phyloP scores from a whole-genome alignment of 2,329 filamentous ascomycete species.

The Neospermospora avenae region DNA sequence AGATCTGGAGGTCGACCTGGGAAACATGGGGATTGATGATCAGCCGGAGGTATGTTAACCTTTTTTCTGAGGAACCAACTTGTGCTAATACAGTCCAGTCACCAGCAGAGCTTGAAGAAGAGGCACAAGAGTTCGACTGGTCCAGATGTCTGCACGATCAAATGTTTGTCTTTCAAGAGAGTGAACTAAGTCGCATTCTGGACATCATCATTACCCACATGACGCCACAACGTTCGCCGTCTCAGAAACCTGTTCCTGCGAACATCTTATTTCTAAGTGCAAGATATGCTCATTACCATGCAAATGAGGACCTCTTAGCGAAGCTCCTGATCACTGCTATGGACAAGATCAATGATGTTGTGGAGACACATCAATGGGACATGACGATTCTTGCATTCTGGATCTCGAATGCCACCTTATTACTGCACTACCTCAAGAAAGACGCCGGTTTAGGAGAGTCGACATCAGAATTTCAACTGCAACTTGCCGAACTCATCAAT shows the following conservation, averaged over 20 bases:
- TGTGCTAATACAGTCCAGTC: slow-evolving; percentile 44
- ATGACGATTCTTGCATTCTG: slow-evolving; percentile 99
- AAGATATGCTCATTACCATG: slow-evolving; percentile 94
- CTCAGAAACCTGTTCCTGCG: slow-evolving; percentile 96
- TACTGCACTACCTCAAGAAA: slow-evolving; percentile 97
- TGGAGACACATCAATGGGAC: slow-evolving; percentile 96
- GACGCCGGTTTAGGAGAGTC: slow-evolving; percentile 76
- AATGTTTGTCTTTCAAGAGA: slow-evolving; percentile 99
- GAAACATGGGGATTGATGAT: slow-evolving; percentile 93
- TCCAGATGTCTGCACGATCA: slow-evolving; percentile 91
- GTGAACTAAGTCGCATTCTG: slow-evolving; percentile 84
- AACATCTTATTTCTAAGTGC: slow-evolving; percentile 97
- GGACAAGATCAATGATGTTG: slow-evolving; percentile 94
- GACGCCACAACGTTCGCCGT: slow-evolving; percentile 90
- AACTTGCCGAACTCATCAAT: slow-evolving; percentile 91
- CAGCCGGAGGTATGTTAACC: slow-evolving; percentile 75
- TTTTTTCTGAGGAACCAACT: slow-evolving; percentile 27
- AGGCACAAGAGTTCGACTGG: slow-evolving; percentile 95
- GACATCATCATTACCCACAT: slow-evolving; percentile 97
- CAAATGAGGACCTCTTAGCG: slow-evolving; percentile 77
- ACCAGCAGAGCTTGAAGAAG: slow-evolving; percentile 78
- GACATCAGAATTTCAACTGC: slow-evolving; percentile 85
- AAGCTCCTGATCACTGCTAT: slow-evolving; percentile 81
- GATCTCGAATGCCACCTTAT: slow-evolving; percentile 93
- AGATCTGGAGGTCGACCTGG: slow-evolving; percentile 92